Percentiles rank a stretch among this genome's conserved stretches.
Evolutionary conservation across 148 eudicot genomes (phyloP).

Genomic region (Rheum nobile): DNA sequence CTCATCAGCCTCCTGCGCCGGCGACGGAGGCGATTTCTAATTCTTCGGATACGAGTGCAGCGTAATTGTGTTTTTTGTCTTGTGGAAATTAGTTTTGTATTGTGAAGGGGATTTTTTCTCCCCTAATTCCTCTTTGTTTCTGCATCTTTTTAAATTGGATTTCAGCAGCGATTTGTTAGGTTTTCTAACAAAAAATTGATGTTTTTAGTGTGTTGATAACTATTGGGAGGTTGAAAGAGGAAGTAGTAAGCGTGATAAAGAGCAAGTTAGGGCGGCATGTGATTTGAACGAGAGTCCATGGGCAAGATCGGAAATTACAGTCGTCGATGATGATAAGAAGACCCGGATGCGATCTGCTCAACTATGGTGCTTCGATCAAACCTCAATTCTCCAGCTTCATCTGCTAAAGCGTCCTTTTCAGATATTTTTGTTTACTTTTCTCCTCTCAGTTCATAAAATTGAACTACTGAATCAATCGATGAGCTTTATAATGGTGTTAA

Average conservation of each 20-base stretch:
- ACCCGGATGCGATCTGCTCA: constrained; percentile 60
- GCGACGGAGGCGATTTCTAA: no score
- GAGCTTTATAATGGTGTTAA: background rate
- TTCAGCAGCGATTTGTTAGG: no score
- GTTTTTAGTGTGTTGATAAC: constrained; percentile 13
- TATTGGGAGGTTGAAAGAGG: constrained; percentile 35
- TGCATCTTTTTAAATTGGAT: no score
- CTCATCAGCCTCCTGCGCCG: no score
- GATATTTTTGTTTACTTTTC: background rate
- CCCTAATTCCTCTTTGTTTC: no score
- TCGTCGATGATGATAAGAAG: constrained; percentile 24
- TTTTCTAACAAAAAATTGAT: background rate
- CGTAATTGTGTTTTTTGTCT: no score
- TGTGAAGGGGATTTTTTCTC: no score
- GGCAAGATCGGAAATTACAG: background rate
- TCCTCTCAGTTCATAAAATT: background rate
- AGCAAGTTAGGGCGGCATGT: background rate
- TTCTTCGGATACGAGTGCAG: no score
- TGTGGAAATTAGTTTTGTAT: no score
- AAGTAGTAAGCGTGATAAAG: constrained; percentile 10
- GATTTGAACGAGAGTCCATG: constrained; percentile 2
- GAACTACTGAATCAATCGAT: background rate
- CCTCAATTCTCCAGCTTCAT: constrained; percentile 6
- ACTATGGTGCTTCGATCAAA: constrained; percentile 30
- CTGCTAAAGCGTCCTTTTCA: constrained; percentile 15